Percentiles rank a stretch among this genome's conserved stretches.
These are phyloP conservation scores for Thuidium tamariscinum DNA, from an alignment of 225 moss, liverwort and hornwort species.

Conservation along the genomic window DNA sequence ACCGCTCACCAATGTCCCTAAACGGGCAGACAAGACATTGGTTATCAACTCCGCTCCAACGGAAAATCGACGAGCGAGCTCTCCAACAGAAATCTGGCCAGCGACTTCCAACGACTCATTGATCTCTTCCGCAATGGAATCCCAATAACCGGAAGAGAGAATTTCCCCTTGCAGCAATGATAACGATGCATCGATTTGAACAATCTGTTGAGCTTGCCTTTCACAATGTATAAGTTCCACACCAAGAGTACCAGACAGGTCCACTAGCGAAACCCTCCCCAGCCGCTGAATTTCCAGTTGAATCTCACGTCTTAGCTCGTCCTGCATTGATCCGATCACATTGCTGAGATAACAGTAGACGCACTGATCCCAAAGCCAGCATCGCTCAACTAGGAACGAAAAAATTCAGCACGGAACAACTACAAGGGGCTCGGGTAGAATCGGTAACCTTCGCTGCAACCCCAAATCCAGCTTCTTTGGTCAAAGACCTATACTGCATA, in stretches of 20 bases:
- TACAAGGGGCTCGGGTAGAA: neutral
- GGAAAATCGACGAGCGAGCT: constrained; percentile 80
- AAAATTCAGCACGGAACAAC: neutral
- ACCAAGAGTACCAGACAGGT: constrained; percentile 73
- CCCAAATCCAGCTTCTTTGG: neutral
- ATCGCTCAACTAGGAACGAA: neutral
- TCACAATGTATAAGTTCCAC: constrained; percentile 98
- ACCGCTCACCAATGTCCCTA: constrained; percentile 62
- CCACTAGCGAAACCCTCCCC: constrained; percentile 76
- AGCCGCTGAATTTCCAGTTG: constrained; percentile 62
- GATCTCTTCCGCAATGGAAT: constrained; percentile 80
- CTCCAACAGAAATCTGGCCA: constrained; percentile 80
- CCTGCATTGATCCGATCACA: constrained; percentile 40
- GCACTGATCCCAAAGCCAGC: neutral
- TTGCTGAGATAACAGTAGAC: neutral
- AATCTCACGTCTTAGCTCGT: constrained; percentile 65
- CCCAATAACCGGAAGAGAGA: constrained; percentile 78
- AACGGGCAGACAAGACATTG: constrained; percentile 59
- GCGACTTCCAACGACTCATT: constrained; percentile 86
- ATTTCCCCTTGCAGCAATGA: constrained; percentile 84
- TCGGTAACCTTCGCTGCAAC: neutral
- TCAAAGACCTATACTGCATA: neutral
- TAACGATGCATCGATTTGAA: constrained; percentile 48
- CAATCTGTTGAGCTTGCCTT: constrained; percentile 75
- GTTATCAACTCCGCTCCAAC: constrained; percentile 86